Base-by-base conservation (phyloP, 1,284 basidiomycete genomes). In the Melampsora occidentalis region DNA sequence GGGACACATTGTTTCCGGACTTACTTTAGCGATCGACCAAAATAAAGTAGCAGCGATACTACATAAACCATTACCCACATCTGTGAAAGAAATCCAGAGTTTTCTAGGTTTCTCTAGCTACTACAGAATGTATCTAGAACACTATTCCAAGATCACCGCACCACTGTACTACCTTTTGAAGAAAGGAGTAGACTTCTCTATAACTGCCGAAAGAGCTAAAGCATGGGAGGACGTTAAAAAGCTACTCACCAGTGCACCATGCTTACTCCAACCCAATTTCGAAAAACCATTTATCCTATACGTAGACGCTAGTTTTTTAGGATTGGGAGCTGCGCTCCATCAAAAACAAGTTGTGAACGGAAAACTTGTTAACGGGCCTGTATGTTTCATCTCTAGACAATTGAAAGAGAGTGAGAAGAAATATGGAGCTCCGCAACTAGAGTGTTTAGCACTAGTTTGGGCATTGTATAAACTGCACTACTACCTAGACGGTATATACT, bases 381-480 rank as follows among this genome's bases (percentile, higher is more conserved):
- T 70, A 14, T 70, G 22, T 6, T 71, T 61, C 25, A 62, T 71
- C 2, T 71, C 57, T 4, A 71, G 69, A 49, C n/a, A 63, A 25
- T 10, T 71, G 0, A 71, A 62, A 48, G 10, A 22, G 31, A 39
- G 57, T 16, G 69, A 71, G 39, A 25, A 14, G 10, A 71, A 39
- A 28, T 71, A 64, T 63, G 69, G 59, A 22, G 59, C 59, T n/a
- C 62, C 49, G n/a, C 61, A 71, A 20, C 9, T 71, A 6, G 69
- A 71, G 6, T 71, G 69, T 25, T 35, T 71, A 63, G 31, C 33
- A n/a, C 18, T 71, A 1, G 46, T 71, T 1, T 71, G 57, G 69
- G 33, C 69, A 42, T 33, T 71, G 25, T 49, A 71, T 16, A 71
- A 71, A 71, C 18, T 71, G 28, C 57, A 71, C 25, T 71, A 63